Evolutionary conservation across 441 rosid genomes (phyloP), one percentile per base, ranked within the genome.

Genomic region (Capsella rubella): DNA sequence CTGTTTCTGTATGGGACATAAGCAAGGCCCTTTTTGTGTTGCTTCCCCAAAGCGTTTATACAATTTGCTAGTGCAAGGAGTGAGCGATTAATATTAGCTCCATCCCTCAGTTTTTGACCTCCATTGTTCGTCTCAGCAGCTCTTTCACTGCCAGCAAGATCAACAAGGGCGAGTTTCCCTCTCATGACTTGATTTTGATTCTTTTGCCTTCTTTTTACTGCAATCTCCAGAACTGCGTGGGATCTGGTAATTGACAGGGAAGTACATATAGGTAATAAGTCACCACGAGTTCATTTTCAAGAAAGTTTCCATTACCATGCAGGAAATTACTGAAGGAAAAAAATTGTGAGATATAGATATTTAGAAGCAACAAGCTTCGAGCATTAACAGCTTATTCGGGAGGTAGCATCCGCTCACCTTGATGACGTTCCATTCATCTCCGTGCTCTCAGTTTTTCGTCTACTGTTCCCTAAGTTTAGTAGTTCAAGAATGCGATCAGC

Each of bases 101-200:
- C 99, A 83, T 92, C 99, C 69, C 97, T 90, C 68, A 94, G 85
- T 84, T 92, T 94, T 77, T 89, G 92, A 64, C 97, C 99, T 32
- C 90, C 95, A 59, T 78, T 90, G 76, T 94, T 94, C 27, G 97
- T 87, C 83, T 94, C 99, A 59, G 97, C 85, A 61, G 99, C 95
- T 79, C 97, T 85, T 83, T 94, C 99, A 83, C 97, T 94, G 55
- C 99, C 97, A 71, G 99, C 99, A 79, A 94, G 99, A 84, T 94
- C 99, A 59, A 94, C 97, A 73, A 94, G 99, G 61, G 99, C 94
- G 64, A 94, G 94, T 82, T 94, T 94, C 72, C 97, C 97, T 78
- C 67, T 84, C 84, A 92, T 75, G 35, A 92, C 83, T 79, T 90
- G 97, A 84, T 90, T 88, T 50, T 62, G 85, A 81, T 84, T 94